Conservation (phyloP, 257 asterid genomes). For the Anisodus tanguticus region DNA sequence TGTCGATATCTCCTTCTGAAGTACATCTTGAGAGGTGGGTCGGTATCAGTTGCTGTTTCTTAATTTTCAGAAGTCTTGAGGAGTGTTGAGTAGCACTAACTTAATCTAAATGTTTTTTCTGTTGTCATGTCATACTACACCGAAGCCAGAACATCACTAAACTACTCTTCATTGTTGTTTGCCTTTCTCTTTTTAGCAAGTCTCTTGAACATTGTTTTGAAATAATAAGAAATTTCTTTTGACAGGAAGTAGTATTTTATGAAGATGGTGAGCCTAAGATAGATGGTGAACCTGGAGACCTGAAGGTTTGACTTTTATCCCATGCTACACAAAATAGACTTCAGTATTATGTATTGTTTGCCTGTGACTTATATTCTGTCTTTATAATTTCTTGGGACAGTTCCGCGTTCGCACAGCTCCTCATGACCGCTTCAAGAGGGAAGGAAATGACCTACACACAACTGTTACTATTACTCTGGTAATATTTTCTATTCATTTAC, state of each 20-base stretch:
- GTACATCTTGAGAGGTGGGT: too few species aligned
- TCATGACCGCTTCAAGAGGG: constrained; percentile 83
- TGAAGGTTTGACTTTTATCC: constrained; percentile 60
- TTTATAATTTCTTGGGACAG: constrained; percentile 43
- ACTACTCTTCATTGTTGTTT: background rate
- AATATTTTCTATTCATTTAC: constrained; percentile 30
- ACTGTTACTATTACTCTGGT: constrained; percentile 87
- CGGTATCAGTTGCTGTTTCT: background rate
- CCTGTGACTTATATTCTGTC: constrained; percentile 18
- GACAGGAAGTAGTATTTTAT: constrained; percentile 85
- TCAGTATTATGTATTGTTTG: background rate
- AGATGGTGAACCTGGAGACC: constrained; percentile 98
- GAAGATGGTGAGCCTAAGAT: constrained; percentile 94
- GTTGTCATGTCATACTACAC: background rate
- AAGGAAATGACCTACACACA: constrained; percentile 81
- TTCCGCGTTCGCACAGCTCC: constrained; percentile 90
- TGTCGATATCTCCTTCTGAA: too few species aligned
- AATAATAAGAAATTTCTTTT: constrained; percentile 8
- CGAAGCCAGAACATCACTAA: background rate
- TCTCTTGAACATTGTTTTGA: background rate
- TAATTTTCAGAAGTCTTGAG: background rate
- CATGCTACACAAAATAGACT: constrained; percentile 9
- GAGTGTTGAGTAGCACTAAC: background rate
- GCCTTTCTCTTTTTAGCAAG: background rate
- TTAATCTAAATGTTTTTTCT: background rate